Evolutionary conservation across 768 basidiomycete species (phyloP).

Genomic region (Leccinum olivaceopallidum): DNA sequence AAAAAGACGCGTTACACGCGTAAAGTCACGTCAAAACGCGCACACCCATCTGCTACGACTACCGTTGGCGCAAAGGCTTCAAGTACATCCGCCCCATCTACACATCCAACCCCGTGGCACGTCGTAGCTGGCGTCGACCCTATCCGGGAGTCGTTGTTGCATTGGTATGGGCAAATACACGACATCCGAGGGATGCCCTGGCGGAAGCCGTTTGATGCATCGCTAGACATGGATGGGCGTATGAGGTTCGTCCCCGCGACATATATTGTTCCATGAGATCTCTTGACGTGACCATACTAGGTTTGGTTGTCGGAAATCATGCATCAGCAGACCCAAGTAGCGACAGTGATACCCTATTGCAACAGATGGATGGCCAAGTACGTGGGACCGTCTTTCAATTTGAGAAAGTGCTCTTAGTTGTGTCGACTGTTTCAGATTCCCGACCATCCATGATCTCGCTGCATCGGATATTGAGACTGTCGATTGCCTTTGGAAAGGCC

Average conservation of each 20-base stretch:
- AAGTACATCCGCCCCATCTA: not conserved
- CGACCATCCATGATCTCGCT: no score
- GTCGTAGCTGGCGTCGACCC: conserved; percentile 39
- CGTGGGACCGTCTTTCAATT: no score
- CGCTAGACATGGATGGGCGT: conserved; percentile 64
- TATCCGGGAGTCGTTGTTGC: conserved; percentile 50
- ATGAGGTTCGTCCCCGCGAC: conserved; percentile 61
- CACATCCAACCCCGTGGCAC: conserved; percentile 54
- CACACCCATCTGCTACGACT: conserved; percentile 1
- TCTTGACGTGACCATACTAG: no score
- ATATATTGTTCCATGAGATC: not conserved
- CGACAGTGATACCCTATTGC: no score
- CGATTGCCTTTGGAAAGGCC: no score
- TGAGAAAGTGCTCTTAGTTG: no score
- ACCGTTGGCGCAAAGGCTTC: not conserved
- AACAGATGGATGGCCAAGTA: no score
- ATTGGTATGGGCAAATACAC: conserved; percentile 74
- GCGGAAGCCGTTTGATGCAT: conserved; percentile 71
- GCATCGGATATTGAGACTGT: no score
- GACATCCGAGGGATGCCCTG: conserved; percentile 85
- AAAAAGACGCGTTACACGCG: conserved; percentile 21
- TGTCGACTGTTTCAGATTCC: no score
- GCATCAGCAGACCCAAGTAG: no score
- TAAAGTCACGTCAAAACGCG: conserved; percentile 16
- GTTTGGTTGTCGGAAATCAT: no score